phyloP scores from a whole-genome alignment of 108 stramenopile genomes.

The Tribonema minus region DNA sequence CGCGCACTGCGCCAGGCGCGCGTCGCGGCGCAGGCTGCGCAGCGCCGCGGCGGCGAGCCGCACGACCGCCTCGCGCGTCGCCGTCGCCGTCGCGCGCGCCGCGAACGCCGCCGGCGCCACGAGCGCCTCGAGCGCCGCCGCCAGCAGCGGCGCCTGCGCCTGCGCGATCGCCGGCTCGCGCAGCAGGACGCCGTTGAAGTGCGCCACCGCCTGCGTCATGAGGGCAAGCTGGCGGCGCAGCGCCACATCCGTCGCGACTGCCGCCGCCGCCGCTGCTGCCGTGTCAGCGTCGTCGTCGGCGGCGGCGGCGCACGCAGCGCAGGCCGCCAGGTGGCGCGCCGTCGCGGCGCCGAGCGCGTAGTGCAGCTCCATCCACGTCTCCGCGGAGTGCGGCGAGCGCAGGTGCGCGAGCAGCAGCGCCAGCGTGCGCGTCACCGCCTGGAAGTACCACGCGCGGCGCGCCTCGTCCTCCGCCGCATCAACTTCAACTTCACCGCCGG shows the following conservation, averaged over 20 bases:
- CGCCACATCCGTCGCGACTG: neutral
- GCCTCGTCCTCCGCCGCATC: neutral
- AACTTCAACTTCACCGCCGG: neutral
- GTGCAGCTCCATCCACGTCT: constrained; percentile 33
- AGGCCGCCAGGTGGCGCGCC: constrained; percentile 8
- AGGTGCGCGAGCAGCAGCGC: constrained; percentile 24
- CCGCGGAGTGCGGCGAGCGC: constrained; percentile 28
- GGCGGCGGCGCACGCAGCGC: neutral
- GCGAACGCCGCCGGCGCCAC: constrained; percentile 10
- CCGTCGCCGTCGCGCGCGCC: constrained; percentile 1
- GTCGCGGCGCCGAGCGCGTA: constrained; percentile 22
- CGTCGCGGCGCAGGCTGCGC: constrained; percentile 10
- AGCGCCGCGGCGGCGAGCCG: constrained; percentile 20
- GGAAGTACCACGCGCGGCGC: constrained; percentile 25
- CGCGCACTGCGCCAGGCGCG: neutral
- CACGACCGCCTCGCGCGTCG: constrained; percentile 8
- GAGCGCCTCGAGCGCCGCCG: constrained; percentile 12
- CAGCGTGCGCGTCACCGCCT: constrained; percentile 7
- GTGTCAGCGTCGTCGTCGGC: too few species aligned
- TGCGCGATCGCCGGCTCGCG: constrained; percentile 21
- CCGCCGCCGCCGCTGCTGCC: neutral
- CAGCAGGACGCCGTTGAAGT: constrained; percentile 30
- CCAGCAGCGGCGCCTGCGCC: constrained; percentile 18
- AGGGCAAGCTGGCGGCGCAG: constrained; percentile 7
- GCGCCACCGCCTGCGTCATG: constrained; percentile 24